Percentiles rank a stretch among this genome's conserved stretches.
Evolutionary conservation across 331 rosid species (phyloP).

Genomic region (Rosa hybrid): DNA sequence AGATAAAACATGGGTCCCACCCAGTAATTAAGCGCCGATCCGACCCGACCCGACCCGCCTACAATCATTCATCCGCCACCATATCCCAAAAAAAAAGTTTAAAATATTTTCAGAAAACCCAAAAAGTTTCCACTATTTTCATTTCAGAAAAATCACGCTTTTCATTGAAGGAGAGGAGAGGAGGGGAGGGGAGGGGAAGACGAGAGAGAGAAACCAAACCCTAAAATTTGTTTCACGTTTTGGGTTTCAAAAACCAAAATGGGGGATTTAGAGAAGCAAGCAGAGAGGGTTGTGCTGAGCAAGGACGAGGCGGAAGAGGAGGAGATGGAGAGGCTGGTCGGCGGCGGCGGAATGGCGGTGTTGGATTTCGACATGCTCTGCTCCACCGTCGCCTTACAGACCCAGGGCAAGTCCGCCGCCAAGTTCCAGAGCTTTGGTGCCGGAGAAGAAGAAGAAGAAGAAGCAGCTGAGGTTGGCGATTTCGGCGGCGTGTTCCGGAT

Average conservation of each 20-base stretch:
- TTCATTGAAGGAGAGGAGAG: background rate
- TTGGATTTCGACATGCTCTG: slow-evolving; percentile 90
- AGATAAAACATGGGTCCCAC: slow-evolving; percentile 33
- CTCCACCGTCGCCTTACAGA: slow-evolving; percentile 91
- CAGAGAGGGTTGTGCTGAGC: slow-evolving; percentile 36
- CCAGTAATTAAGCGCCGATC: slow-evolving; percentile 33
- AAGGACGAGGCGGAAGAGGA: slow-evolving; percentile 25
- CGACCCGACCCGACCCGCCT: slow-evolving; percentile 19
- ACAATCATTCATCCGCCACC: slow-evolving; percentile 7
- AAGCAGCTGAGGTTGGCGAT: slow-evolving; percentile 31
- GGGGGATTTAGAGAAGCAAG: slow-evolving; percentile 84
- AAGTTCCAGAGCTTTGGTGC: slow-evolving; percentile 39
- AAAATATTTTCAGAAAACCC: slow-evolving; percentile 2
- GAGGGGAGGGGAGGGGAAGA: background rate
- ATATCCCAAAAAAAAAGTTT: background rate
- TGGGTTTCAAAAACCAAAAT: slow-evolving; percentile 26
- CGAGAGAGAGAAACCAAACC: slow-evolving; percentile 30
- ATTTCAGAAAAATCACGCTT: background rate
- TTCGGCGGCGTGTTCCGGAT: slow-evolving; percentile 87
- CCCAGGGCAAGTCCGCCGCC: slow-evolving; percentile 78
- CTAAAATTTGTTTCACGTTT: slow-evolving; percentile 2
- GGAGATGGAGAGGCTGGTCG: slow-evolving; percentile 58
- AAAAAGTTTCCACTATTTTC: background rate
- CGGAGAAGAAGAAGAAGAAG: slow-evolving; percentile 14
- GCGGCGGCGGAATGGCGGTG: slow-evolving; percentile 43